phyloP scores from a whole-genome alignment of 768 basidiomycete species.

The Suillus clintonianus region DNA sequence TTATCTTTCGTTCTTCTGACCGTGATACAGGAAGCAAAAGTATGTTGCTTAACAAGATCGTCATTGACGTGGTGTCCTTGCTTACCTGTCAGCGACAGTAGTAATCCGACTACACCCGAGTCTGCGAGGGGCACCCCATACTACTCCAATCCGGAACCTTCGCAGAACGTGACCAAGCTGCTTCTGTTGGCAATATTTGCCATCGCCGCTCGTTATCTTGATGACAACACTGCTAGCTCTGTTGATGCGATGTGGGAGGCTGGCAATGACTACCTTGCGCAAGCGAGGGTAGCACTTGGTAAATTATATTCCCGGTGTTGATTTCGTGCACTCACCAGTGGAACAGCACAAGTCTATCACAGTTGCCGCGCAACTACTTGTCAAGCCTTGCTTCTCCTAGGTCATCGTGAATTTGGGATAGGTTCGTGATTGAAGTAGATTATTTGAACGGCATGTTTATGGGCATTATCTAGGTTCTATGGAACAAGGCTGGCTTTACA shows the following conservation, averaged over 20 bases:
- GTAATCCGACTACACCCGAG: conserved; percentile 37
- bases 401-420: conserved; percentile 84
- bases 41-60: conserved; percentile 11
- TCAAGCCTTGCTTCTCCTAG: conserved; percentile 77
- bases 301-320: conserved; percentile 10
- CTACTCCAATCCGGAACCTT: conserved; percentile 41
- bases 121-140: conserved; percentile 11
- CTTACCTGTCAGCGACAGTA: conserved; percentile 30
- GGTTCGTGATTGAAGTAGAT: conserved; percentile 42
- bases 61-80: conserved; percentile 10
- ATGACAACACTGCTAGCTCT: conserved; percentile 44
- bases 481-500: conserved; percentile 86
- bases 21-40: conserved; percentile 26
- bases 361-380: conserved; percentile 73
- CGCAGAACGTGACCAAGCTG: conserved; percentile 67
- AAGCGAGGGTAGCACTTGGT: conserved; percentile 68
- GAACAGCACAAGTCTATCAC: conserved; percentile 61
- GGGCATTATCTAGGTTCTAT: conserved; percentile 47
- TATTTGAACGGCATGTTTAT: conserved; percentile 12
- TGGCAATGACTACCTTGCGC: conserved; percentile 62
- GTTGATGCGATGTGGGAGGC: conserved; percentile 71
- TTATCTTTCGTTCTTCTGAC: conserved; percentile 7
- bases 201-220: conserved; percentile 73
- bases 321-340: conserved; percentile 7
- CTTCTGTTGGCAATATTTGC: conserved; percentile 82